These are phyloP conservation scores for Penicillium sp. DNA, from an alignment of 2,329 filamentous ascomycete genomes.

Conservation along the genomic window DNA sequence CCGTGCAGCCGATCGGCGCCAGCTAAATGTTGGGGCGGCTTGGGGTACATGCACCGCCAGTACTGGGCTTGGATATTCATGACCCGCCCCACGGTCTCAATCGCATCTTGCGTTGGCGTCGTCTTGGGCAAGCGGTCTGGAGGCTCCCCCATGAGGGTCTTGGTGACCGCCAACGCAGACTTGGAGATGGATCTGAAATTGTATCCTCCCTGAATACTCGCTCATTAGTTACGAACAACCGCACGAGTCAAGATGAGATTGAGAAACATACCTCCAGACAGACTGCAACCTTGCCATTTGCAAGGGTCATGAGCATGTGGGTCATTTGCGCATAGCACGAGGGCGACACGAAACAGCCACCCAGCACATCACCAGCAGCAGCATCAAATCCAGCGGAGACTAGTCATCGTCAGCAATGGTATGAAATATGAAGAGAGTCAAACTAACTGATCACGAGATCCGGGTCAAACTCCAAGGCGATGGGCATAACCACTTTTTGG, in stretches of 20 bases:
- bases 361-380: constrained; percentile 88
- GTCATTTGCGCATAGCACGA: constrained; percentile 97
- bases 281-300: constrained; percentile 85
- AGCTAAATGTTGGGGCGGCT: constrained; percentile 44
- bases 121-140: constrained; percentile 65
- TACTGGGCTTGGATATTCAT: constrained; percentile 67
- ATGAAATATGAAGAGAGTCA: neutral
- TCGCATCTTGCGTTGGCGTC: constrained; percentile 57
- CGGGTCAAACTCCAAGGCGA: constrained; percentile 89
- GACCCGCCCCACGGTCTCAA: constrained; percentile 64
- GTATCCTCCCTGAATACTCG: constrained; percentile 72
- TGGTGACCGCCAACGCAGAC: constrained; percentile 88
- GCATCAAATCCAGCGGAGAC: constrained; percentile 97
- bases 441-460: constrained; percentile 79
- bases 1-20: constrained; percentile 67
- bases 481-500: constrained; percentile 94
- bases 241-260: neutral
- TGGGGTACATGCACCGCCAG: constrained; percentile 87
- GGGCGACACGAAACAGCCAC: constrained; percentile 90
- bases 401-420: constrained; percentile 31
- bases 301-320: constrained; percentile 96
- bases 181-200: constrained; percentile 91
- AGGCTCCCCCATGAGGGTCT: constrained; percentile 93
- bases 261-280: constrained; percentile 70
- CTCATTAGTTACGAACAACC: neutral